phyloP scores from a whole-genome alignment of 2,329 filamentous ascomycete genomes.

The Emericellopsis atlantica region DNA sequence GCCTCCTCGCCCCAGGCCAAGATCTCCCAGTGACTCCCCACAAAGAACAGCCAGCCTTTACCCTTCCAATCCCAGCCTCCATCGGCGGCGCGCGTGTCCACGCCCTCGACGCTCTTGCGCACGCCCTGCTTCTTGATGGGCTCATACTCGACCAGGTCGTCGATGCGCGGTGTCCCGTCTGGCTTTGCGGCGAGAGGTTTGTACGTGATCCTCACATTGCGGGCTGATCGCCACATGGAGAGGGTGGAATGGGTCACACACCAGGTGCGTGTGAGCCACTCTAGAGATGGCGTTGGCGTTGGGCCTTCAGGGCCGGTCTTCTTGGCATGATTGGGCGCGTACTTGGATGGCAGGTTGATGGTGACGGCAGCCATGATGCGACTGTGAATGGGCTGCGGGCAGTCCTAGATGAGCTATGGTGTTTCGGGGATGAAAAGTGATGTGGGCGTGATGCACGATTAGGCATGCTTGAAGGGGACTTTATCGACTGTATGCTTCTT shows the following conservation, averaged over 20 bases:
- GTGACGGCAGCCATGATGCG: conserved; percentile 6
- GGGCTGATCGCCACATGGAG: conserved; percentile 67
- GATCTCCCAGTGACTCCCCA: conserved; percentile 68
- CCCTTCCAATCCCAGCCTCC: conserved; percentile 64
- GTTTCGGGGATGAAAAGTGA: not conserved
- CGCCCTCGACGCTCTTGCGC: conserved; percentile 49
- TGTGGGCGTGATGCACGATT: not conserved
- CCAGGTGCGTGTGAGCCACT: conserved; percentile 57
- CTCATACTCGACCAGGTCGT: conserved; percentile 65
- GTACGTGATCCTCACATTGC: conserved; percentile 75
- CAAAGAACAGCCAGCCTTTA: conserved; percentile 60
- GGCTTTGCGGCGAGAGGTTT: conserved; percentile 29
- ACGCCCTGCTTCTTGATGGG: conserved; percentile 29
- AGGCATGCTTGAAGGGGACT: not conserved
- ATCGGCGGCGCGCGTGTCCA: conserved; percentile 37
- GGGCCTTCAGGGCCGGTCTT: conserved; percentile 9
- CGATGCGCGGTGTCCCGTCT: conserved; percentile 36
- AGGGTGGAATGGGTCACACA: conserved; percentile 64
- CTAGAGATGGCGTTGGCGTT: conserved; percentile 29
- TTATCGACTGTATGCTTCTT: conserved; percentile 1
- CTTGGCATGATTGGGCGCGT: conserved; percentile 14
- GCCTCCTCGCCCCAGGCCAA: conserved; percentile 57
- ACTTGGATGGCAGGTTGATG: conserved; percentile 32
- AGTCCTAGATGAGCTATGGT: conserved; percentile 5
- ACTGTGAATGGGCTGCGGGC: too few species aligned